These are phyloP conservation scores for Leccinum aurantiacum DNA, from an alignment of 768 basidiomycete species.

Conservation along the genomic window DNA sequence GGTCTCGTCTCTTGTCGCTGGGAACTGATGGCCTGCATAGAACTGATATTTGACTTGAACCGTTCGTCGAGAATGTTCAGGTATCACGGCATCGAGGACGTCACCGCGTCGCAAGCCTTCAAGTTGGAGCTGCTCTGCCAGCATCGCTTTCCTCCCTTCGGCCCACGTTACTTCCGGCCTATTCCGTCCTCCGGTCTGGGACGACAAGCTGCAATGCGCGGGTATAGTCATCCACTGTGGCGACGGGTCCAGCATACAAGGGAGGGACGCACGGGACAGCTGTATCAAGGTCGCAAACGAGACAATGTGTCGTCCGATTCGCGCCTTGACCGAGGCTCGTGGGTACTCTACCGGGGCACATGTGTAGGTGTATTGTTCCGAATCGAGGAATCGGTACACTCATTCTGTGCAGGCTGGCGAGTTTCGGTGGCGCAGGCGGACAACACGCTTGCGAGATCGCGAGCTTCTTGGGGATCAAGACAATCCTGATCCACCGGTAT, in stretches of 20 bases:
- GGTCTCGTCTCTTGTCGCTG: neutral
- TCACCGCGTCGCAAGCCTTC: conserved; percentile 29
- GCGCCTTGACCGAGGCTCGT: conserved; percentile 85
- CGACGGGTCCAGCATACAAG: too few species aligned
- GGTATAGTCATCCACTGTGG: too few species aligned
- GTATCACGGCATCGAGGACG: conserved; percentile 27
- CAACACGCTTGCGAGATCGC: conserved; percentile 96
- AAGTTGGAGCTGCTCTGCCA: conserved; percentile 41
- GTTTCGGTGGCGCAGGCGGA: conserved; percentile 88
- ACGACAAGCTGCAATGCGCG: neutral
- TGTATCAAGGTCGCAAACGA: conserved; percentile 97
- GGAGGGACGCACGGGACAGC: conserved; percentile 36
- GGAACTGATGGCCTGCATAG: conserved; percentile 34
- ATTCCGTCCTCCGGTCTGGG: conserved; percentile 51
- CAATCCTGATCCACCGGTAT: conserved; percentile 85
- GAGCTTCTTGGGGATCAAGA: conserved; percentile 78
- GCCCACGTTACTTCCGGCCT: conserved; percentile 66
- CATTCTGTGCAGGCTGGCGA: conserved; percentile 58
- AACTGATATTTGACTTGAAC: conserved; percentile 73
- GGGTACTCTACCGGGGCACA: conserved; percentile 84
- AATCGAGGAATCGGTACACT: neutral
- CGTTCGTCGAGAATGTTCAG: conserved; percentile 33
- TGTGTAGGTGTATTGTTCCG: conserved; percentile 36
- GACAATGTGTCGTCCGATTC: conserved; percentile 93
- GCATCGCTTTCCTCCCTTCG: conserved; percentile 60